Percentiles rank a stretch among this genome's conserved stretches.
These are phyloP conservation scores for Suillus cothurnatus DNA, from an alignment of 768 basidiomycete species.

Conservation along the genomic window DNA sequence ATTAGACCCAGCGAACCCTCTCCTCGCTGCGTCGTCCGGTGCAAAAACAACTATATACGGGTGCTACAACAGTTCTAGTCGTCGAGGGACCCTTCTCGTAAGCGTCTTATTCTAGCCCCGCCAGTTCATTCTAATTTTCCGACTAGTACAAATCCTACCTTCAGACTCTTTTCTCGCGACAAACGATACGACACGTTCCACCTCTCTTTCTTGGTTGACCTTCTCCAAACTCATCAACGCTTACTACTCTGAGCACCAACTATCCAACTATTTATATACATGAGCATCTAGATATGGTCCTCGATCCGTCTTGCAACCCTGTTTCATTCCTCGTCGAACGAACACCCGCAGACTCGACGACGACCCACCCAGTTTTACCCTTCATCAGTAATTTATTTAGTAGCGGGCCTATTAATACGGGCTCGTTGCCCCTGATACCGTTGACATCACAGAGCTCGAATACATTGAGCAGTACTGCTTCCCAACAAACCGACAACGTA, in stretches of 20 bases:
- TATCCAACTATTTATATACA: background rate
- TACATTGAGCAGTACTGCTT: background rate
- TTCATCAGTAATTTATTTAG: background rate
- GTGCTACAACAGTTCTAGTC: background rate
- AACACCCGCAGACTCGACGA: background rate
- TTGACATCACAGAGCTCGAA: too few species aligned
- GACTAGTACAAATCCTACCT: background rate
- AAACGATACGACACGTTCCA: background rate
- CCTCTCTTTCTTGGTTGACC: background rate
- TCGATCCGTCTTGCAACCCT: background rate
- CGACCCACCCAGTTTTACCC: background rate
- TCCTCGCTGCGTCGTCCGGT: constrained; percentile 7
- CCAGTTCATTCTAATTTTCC: background rate
- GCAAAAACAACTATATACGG: background rate
- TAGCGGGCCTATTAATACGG: background rate
- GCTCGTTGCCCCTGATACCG: background rate
- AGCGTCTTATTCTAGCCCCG: constrained; percentile 5
- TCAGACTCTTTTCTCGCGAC: background rate
- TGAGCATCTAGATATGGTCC: background rate
- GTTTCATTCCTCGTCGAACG: background rate
- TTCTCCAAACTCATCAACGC: background rate
- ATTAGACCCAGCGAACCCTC: background rate
- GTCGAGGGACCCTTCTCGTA: constrained; percentile 3
- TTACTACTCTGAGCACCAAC: background rate
- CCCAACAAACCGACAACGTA: background rate